Conservation (phyloP, 2,329 filamentous ascomycete genomes). For the Diaporthe caulivora region DNA sequence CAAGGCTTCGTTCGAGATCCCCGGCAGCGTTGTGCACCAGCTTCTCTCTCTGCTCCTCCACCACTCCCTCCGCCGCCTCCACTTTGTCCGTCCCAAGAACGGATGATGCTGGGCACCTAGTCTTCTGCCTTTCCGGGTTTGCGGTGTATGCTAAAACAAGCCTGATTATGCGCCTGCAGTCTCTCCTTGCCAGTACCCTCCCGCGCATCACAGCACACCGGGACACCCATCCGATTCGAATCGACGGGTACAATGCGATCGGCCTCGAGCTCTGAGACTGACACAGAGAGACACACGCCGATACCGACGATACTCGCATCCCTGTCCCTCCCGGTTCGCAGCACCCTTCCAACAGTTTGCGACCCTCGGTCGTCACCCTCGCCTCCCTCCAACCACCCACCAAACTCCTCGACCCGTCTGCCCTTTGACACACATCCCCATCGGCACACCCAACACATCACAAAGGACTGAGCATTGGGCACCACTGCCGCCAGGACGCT, state of each 20-base stretch:
- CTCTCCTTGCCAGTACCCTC: slow-evolving; percentile 37
- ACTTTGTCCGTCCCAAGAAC: slow-evolving; percentile 11
- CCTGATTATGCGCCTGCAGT: slow-evolving; percentile 36
- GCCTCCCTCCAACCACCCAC: slow-evolving; percentile 6
- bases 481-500: slow-evolving; percentile 22
- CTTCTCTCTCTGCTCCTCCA: slow-evolving; percentile 16
- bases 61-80: slow-evolving; percentile 8
- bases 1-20: slow-evolving; percentile 30
- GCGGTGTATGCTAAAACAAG: slow-evolving; percentile 37
- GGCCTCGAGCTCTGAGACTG: slow-evolving; percentile 36
- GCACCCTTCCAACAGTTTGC: slow-evolving; percentile 16
- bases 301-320: slow-evolving; percentile 23
- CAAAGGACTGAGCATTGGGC: slow-evolving; percentile 27
- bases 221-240: slow-evolving; percentile 32
- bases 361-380: slow-evolving; percentile 5
- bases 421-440: slow-evolving; percentile 13
- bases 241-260: slow-evolving; percentile 38
- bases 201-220: slow-evolving; percentile 26
- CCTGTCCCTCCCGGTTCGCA: slow-evolving; percentile 17
- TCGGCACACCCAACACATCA: slow-evolving; percentile 12
- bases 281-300: slow-evolving; percentile 35
- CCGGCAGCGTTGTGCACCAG: slow-evolving; percentile 14
- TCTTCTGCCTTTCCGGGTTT: slow-evolving; percentile 22
- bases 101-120: slow-evolving; percentile 29
- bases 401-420: slow-evolving; percentile 7